Evolutionary conservation across 345 rosid species (phyloP).

Genomic region (Sapria himalayana): DNA sequence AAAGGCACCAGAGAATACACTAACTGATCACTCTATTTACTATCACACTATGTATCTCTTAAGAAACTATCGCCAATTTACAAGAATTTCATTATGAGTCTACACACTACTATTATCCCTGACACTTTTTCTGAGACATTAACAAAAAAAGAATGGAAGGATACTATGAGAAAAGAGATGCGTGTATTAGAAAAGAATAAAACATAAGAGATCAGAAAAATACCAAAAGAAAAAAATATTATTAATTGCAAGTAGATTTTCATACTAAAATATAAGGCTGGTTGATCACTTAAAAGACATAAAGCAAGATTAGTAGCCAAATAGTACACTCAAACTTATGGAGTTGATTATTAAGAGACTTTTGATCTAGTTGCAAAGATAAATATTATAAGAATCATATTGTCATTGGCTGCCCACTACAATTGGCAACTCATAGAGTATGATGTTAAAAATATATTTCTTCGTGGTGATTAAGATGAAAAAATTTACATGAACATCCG

Average conservation of each 20-base stretch:
- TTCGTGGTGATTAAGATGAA: neutral
- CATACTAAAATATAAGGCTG: neutral
- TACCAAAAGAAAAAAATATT: neutral
- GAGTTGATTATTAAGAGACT: no score
- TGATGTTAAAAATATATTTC: neutral
- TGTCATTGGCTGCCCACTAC: no score
- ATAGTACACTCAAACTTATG: neutral
- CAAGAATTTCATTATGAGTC: neutral
- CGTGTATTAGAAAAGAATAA: neutral
- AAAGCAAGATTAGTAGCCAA: neutral
- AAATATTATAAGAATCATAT: no score
- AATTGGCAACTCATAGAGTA: no score
- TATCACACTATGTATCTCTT: no score
- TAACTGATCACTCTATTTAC: neutral
- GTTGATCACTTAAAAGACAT: neutral
- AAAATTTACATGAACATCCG: conserved; percentile 1
- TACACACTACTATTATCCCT: neutral
- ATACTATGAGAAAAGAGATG: no score
- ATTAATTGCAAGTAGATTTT: no score
- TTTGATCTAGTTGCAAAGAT: no score
- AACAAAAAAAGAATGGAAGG: no score
- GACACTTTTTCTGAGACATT: no score
- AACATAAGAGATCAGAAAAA: neutral
- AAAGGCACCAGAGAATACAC: no score
- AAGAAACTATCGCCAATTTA: neutral